Evolutionary conservation across 1,284 basidiomycete genomes (phyloP), one percentile per base, ranked within the genome.

Genomic region (Puccinia polysora): DNA sequence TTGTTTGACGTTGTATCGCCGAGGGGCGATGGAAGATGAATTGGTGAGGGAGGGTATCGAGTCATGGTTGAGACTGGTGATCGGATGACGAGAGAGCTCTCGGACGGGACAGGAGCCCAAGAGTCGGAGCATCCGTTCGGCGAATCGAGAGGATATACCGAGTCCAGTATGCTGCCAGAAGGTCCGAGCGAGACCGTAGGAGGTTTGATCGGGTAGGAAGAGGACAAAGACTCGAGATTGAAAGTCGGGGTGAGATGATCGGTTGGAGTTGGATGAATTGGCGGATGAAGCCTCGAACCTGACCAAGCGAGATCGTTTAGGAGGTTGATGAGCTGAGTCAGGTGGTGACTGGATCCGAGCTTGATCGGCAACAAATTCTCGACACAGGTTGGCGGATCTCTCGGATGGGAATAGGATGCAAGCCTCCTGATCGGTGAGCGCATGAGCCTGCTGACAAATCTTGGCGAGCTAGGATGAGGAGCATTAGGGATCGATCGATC

Each of bases 131-230:
- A 89, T 92, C 63, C 86, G 83, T 71, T 95, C 91, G 0, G 94
- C 93, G 40, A 89, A 81, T 23, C 95, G 87, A 74, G 90, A 93
- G 1, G 89, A 91, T 63, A 98, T 88, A 0, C 93, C 93, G 75
- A 89, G 83, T 0, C 95, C 95, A 0, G 89, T 88, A 78, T 97
- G 94, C 77, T 97, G 94, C 93, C 95, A 97, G 80, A 94, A 97
- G 78, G 91, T 85, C 80, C 91, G 97, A 14, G 90, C 92, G 4
- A 89, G 78, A 0, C 84, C 78, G 76, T 86, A 89, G 2, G 84
- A 79, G n/a, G 86, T 83, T 14, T 83, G 4, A 38, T 63, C 49
- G 12, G 68, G 68, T 34, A 71, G 81, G 4, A 87, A 65, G 4
- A 78, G 86, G 80, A 94, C 91, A 23, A 97, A 82, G 10, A 89